Conservation (phyloP, 2,329 filamentous ascomycete genomes). For the Penicillium sp. region DNA sequence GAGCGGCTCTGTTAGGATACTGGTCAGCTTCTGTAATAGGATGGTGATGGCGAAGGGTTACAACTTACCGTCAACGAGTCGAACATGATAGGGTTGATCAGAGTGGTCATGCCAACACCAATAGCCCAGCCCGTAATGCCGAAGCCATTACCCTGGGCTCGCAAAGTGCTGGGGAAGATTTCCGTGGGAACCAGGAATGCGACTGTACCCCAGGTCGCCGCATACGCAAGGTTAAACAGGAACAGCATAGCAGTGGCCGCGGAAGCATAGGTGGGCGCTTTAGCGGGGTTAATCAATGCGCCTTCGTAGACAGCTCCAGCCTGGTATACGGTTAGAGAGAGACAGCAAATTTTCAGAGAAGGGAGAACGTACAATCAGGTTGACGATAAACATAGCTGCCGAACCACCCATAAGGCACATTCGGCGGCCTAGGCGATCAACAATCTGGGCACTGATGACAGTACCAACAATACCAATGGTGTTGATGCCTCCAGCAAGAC, state of each 20-base stretch:
- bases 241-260: conserved; percentile 48
- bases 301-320: conserved; percentile 44
- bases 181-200: conserved; percentile 52
- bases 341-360: neutral
- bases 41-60: neutral
- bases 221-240: conserved; percentile 40
- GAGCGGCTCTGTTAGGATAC: conserved; percentile 37
- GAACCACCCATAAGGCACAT: conserved; percentile 41
- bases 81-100: conserved; percentile 49
- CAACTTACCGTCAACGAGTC: conserved; percentile 10
- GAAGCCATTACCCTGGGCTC: conserved; percentile 57
- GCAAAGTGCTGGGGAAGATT: conserved; percentile 53
- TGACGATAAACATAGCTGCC: conserved; percentile 39
- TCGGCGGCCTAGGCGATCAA: conserved; percentile 48
- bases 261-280: conserved; percentile 39
- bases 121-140: conserved; percentile 57
- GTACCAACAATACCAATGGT: conserved; percentile 51
- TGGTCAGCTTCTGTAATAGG: conserved; percentile 2
- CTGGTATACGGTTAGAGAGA: conserved; percentile 16
- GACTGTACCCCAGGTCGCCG: conserved; percentile 49
- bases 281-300: conserved; percentile 33
- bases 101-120: conserved; percentile 51
- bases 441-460: conserved; percentile 48
- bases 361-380: conserved; percentile 34
- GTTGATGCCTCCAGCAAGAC: conserved; percentile 50